Percentiles rank a stretch among this genome's conserved stretches.
Evolutionary conservation across 305 asterid species (phyloP).

Genomic region (Fraxinus dipetala): DNA sequence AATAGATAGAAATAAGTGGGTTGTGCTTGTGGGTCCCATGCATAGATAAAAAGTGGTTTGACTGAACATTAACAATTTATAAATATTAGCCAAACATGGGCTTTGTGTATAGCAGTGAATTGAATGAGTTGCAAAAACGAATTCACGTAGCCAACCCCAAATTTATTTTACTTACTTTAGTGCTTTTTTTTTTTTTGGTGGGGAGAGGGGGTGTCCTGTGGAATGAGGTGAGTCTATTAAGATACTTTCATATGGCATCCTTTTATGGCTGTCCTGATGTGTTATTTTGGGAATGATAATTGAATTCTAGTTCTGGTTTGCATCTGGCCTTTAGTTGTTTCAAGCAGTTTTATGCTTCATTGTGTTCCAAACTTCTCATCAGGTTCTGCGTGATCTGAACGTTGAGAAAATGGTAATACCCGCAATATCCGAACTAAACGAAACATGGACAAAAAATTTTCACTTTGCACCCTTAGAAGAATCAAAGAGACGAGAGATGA

Average conservation of each 20-base stretch:
- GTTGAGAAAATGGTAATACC: constrained; percentile 81
- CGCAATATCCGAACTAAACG: constrained; percentile 73
- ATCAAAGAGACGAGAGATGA: constrained; percentile 60
- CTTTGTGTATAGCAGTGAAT: not conserved
- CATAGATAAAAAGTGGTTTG: not conserved
- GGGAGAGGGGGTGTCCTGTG: not conserved
- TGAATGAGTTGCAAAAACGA: not conserved
- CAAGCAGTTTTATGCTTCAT: not conserved
- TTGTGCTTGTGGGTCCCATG: not conserved
- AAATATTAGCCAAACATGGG: not conserved
- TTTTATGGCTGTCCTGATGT: not conserved
- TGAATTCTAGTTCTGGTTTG: not conserved
- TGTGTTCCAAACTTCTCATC: constrained; percentile 24
- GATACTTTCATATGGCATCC: not conserved
- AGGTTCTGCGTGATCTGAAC: constrained; percentile 75
- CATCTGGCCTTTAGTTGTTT: not conserved
- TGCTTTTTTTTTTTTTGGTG: not conserved
- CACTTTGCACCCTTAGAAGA: constrained; percentile 72
- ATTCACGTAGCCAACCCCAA: not conserved
- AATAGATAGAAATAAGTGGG: not conserved
- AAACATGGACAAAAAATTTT: constrained; percentile 85
- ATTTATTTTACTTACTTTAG: not conserved
- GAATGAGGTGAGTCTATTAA: not conserved
- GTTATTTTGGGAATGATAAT: not conserved
- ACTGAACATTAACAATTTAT: not conserved